Base-by-base conservation (phyloP, 2,329 filamentous ascomycete genomes). In the Penicillium sp. region DNA sequence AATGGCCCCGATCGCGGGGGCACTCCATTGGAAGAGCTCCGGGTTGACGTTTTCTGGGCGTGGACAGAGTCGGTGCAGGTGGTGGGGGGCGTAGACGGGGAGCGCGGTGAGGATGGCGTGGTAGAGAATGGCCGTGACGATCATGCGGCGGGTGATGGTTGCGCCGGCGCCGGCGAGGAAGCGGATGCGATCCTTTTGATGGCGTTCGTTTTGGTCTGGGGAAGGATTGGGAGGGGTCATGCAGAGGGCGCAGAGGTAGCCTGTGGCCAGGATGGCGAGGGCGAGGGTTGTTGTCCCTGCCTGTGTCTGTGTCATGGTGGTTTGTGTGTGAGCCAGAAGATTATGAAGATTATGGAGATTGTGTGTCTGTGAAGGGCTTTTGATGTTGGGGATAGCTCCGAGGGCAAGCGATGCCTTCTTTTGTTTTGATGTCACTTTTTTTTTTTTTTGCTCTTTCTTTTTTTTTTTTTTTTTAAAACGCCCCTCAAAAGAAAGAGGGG, bases 1-100 rank as follows among this genome's bases (percentile, higher is more conserved):
- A 1, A 69, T 40, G 13, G 44, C 54, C 18, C 50, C 8, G 8
- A 44, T 37, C 2, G 53, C 59, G 12, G 44, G 41, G 0, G 28
- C 6, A 32, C 44, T 61, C 62, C 63, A 69, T 27, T 58, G 54
- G 43, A 68, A 61, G 12, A 64, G 47, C 0, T 38, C 13, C 2
- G 40, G 11, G 27, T 55, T 47, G 11, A 55, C 45, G 35, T 58
- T 56, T 8, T 46, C 24, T 1, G 49, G 38, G 8, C 51, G 48
- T 3, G 58, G 58, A 4, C 59, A 64, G 35, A 64, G 26, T 5
- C 52, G 42, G 4, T 11, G 5, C 1, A 46, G 43, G 26, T 41
- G 46, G 11, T 28, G 32, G 26, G 50, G 46, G 4, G 49, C 48
- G 32, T 40, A 34, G 11, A 35, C 39, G 3, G 54, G 46, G 5